These are phyloP conservation scores for Barnettozyma populi DNA, from an alignment of 805 yeast genomes.

Conservation along the genomic window DNA sequence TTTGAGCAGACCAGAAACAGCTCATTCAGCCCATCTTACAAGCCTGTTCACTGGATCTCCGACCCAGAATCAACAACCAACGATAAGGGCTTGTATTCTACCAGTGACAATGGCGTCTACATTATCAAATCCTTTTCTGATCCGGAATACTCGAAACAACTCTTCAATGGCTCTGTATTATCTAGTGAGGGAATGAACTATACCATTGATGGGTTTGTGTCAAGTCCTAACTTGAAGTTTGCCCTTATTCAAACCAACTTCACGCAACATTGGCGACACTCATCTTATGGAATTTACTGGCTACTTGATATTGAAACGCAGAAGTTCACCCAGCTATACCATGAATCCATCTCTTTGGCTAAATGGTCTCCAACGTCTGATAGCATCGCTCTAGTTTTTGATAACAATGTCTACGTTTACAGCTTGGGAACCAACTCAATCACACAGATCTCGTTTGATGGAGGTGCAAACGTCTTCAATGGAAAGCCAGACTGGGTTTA, in stretches of 20 bases:
- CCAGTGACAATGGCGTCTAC: conserved; percentile 42
- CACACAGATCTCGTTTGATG: conserved; percentile 56
- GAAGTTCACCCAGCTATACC: conserved; percentile 23
- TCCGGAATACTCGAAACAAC: conserved; percentile 35
- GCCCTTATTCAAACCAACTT: conserved; percentile 59
- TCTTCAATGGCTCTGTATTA: conserved; percentile 48
- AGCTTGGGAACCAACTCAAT: conserved; percentile 28
- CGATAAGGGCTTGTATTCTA: conserved; percentile 66
- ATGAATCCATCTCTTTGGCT: conserved; percentile 40
- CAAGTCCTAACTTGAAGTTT: conserved; percentile 60
- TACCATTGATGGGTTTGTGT: conserved; percentile 47
- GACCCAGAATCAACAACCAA: conserved; percentile 40
- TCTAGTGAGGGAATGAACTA: conserved; percentile 33
- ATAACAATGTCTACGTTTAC: conserved; percentile 64
- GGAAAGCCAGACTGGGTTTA: conserved; percentile 95
- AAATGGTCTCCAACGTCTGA: conserved; percentile 72
- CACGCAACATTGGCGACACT: conserved; percentile 54
- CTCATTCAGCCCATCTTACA: conserved; percentile 46
- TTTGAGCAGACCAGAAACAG: conserved; percentile 48
- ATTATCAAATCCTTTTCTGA: conserved; percentile 47
- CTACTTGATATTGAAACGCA: conserved; percentile 30
- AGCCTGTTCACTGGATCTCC: conserved; percentile 66
- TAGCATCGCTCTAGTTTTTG: conserved; percentile 57
- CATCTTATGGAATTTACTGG: conserved; percentile 40
- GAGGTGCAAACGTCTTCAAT: conserved; percentile 65